phyloP scores from a whole-genome alignment of 176 grass and related monocot genomes.

The Urochloa ruziziensis region DNA sequence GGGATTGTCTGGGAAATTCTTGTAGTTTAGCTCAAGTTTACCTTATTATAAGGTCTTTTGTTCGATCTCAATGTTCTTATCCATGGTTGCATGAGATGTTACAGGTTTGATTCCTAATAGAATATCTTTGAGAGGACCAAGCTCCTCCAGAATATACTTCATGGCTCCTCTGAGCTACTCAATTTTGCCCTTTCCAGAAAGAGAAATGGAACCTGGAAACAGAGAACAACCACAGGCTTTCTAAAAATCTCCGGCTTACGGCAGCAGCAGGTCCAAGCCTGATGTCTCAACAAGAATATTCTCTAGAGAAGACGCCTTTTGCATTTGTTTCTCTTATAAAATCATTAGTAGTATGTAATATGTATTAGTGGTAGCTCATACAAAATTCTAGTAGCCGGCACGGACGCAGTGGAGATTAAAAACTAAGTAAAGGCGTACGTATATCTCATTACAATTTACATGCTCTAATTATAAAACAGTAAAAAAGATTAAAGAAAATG shows the following conservation, averaged over 20 bases:
- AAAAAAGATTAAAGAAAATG: slow-evolving; percentile 18
- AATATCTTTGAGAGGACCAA: background rate
- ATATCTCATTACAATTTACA: slow-evolving; percentile 49
- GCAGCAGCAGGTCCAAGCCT: background rate
- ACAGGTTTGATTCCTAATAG: background rate
- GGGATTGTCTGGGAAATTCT: background rate
- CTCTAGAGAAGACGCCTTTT: background rate
- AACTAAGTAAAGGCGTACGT: slow-evolving; percentile 30
- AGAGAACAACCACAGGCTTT: background rate
- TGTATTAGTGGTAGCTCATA: background rate
- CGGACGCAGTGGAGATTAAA: background rate
- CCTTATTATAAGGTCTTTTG: background rate
- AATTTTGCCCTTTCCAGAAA: background rate
- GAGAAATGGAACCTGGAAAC: background rate
- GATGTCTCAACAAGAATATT: slow-evolving; percentile 17
- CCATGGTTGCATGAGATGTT: background rate
- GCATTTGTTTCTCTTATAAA: background rate
- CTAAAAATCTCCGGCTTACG: background rate
- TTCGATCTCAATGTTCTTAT: background rate
- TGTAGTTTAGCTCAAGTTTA: background rate
- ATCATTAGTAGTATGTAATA: background rate
- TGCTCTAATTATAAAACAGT: slow-evolving; percentile 49
- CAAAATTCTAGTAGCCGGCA: slow-evolving; percentile 3
- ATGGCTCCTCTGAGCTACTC: background rate
- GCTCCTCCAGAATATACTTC: background rate